A percentile compares a stretch with the other conserved stretches of the same genome.
Evolutionary conservation across 495 filamentous ascomycete species (phyloP).

Genomic region (Trichoderma parareesei): DNA sequence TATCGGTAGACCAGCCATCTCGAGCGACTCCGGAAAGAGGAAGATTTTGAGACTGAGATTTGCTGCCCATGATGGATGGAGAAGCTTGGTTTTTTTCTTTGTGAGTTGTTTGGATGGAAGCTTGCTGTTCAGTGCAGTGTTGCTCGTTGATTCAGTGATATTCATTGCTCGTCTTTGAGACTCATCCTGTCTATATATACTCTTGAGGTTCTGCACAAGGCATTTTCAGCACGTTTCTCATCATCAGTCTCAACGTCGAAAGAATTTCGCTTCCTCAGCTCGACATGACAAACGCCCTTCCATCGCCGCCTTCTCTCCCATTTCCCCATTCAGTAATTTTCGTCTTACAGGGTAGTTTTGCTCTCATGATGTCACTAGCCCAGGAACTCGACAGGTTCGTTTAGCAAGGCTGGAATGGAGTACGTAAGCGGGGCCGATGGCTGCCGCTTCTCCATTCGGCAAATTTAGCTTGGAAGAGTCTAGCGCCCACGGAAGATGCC

Average conservation of each 20-base stretch:
- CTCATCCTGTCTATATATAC: not conserved
- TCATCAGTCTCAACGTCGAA: not conserved
- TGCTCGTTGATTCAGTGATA: not conserved
- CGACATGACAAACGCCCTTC: not conserved
- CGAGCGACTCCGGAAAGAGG: constrained; percentile 20
- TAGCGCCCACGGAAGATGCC: constrained; percentile 1
- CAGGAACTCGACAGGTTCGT: not conserved
- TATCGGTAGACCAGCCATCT: constrained; percentile 33
- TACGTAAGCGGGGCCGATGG: not conserved
- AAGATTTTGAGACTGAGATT: constrained; percentile 11
- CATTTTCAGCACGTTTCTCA: not conserved
- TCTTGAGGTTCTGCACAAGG: not conserved
- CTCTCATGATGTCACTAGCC: not conserved
- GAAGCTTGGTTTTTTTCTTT: not conserved
- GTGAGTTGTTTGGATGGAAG: not conserved
- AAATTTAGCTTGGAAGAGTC: not conserved
- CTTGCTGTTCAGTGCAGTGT: not conserved
- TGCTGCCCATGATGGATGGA: not conserved
- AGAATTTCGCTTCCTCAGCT: not conserved
- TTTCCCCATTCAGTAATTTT: constrained; percentile 3
- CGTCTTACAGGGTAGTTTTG: not conserved
- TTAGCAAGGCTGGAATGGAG: not conserved
- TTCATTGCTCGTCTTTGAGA: not conserved
- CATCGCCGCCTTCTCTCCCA: constrained; percentile 13
- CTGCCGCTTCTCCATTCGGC: not conserved